Base-by-base conservation (phyloP, 441 rosid genomes). In the Kokia cookei region DNA sequence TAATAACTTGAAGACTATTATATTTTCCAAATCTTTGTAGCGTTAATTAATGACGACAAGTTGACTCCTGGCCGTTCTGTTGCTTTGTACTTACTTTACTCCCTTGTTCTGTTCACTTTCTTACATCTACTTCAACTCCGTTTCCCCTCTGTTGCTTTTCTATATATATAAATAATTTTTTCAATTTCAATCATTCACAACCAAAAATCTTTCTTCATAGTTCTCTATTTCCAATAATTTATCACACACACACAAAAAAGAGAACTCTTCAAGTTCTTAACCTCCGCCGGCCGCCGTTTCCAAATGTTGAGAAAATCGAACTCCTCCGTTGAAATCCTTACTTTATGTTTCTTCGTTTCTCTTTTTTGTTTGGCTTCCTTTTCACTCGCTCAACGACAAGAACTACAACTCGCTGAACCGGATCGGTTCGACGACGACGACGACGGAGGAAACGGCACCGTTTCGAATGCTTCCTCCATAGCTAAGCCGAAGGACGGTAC, bases 401-500 rank as follows among this genome's bases (percentile, higher is more conserved):
- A 51, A 45, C 70, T 2, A 45, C 71, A 7, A 9, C 73, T 70
- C 51, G 3, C 35, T 70, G 73, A 70, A 50, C 42, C 73, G 63
- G 73, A 54, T 70, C 73, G 73, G 6, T 54, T 70, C 35, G 63
- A 70, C 19, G 73, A 55, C 9, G 72, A 15, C 47, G 64, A 15
- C 45, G 62, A 26, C 7, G 73, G 4, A 6, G 51, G 32, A 35
- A 55, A 70, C 51, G 71, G 50, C 40, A 55, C 67, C 24, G 91
- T 83, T 60, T 73, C 72, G 69, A 90, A 88, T 82, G 80, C 77
- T 22, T 70, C 73, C 11, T 83, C 96, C 66, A 72, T 27, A 47
- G 29, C 84, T 74, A 89, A 90, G 84, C 88, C 93, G 68, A 90
- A 82, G 77, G 92, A 90, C 71, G 97, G 89, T 43, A 91, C 92